Evolutionary conservation across 164 flowering plant species (phyloP), one percentile per base, ranked within the genome.

Genomic region (Kalanchoe fedtschenkoi): DNA sequence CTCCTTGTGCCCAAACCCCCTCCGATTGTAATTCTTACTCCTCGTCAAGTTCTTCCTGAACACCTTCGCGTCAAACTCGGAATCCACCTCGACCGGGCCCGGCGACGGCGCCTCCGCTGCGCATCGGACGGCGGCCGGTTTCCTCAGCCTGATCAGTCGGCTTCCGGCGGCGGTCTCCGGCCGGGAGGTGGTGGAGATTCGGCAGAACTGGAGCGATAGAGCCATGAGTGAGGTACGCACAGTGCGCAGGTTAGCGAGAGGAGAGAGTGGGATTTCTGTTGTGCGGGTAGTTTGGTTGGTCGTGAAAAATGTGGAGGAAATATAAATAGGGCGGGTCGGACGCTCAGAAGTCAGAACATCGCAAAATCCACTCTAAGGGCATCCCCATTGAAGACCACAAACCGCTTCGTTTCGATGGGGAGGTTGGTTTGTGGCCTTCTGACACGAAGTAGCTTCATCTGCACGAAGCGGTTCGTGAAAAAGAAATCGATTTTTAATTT

Each of bases 1-100:
- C 38, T 82, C 81, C 70, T 93, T 93, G 71, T 76, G 83, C 0
- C 97, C 97, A 68, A 88, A 93, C 1, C 98, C 98, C 62, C 62
- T 77, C 8, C 89, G 84, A 58, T 93, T 88, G 64, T 93, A 93
- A 69, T 93, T 88, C 72, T 83, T 61, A 70, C 97, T 83, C 63
- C 97, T 78, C 5, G 97, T 88, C 69, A 93, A 69, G 74, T 93
- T 88, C 55, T 82, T 75, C 43, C 96, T 69, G 66, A 93, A 93
- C 63, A 57, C 77, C 78, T 93, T 89, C 32, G 97, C 80, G 63
- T 93, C 98, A 66, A 93, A 93, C 0, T 81, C 88, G 9, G 85
- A 66, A 13, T 76, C 86, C 46, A 60, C 70, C 15, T 72, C 62
- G 9, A 69, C 63, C 11, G 72, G 57, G 5, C 74, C 28, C 2